phyloP scores from a whole-genome alignment of 176 grass and related monocot species.

The Hyparrhenia diplandra region DNA sequence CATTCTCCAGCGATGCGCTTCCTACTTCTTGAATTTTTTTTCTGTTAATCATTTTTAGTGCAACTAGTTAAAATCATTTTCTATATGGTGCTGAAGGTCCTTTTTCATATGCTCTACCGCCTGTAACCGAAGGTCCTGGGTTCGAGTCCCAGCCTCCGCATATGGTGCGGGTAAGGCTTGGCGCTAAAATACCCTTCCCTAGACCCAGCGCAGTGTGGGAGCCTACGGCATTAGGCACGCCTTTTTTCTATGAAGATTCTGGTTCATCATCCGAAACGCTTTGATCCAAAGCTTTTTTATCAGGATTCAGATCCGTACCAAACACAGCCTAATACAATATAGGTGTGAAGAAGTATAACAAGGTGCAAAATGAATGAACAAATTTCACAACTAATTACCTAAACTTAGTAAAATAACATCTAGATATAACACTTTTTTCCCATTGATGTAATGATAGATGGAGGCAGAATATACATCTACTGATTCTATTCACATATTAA shows the following conservation, averaged over 20 bases:
- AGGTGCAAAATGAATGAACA: background rate
- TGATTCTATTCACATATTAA: background rate
- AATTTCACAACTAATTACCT: background rate
- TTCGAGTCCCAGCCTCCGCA: no score
- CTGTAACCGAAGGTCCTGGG: no score
- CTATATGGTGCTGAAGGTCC: no score
- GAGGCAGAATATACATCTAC: background rate
- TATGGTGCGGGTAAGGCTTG: no score
- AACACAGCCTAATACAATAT: background rate
- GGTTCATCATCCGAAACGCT: background rate
- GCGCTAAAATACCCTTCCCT: background rate
- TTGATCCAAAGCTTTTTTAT: background rate
- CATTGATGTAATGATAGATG: background rate
- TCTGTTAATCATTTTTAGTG: no score
- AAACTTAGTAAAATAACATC: background rate
- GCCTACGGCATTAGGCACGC: no score
- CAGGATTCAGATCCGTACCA: background rate
- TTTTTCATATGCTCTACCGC: no score
- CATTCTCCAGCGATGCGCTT: no score
- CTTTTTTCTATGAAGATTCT: no score
- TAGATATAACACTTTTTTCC: background rate
- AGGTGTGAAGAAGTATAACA: background rate
- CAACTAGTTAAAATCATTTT: no score
- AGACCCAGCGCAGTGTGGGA: no score
- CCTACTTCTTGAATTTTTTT: no score